Evolutionary conservation across 495 filamentous ascomycete species (phyloP).

Genomic region (Bacidia gigantensis): DNA sequence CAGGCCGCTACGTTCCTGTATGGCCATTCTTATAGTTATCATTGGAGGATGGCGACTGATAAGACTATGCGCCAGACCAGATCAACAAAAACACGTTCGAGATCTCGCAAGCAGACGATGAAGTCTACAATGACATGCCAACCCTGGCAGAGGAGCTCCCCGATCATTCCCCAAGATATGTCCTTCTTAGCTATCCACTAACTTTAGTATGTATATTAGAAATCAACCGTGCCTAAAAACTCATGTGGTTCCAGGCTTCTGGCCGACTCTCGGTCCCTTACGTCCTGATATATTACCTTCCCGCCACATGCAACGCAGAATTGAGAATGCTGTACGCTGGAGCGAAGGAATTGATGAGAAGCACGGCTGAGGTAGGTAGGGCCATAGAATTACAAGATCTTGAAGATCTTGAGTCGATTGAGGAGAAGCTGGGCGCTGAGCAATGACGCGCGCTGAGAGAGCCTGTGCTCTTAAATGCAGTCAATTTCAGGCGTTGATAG

Average conservation of each 20-base stretch:
- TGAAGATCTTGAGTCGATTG: slow-evolving; percentile 65
- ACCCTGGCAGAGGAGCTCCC: slow-evolving; percentile 79
- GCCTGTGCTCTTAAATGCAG: too few species aligned
- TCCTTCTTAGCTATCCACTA: slow-evolving; percentile 79
- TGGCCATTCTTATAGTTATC: not conserved
- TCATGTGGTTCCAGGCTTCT: slow-evolving; percentile 31
- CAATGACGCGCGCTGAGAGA: slow-evolving; percentile 6
- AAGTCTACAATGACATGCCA: slow-evolving; percentile 64
- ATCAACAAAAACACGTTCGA: slow-evolving; percentile 83
- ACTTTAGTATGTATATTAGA: slow-evolving; percentile 47
- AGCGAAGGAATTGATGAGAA: slow-evolving; percentile 88
- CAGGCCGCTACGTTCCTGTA: not conserved
- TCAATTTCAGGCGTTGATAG: too few species aligned
- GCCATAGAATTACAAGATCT: slow-evolving; percentile 65
- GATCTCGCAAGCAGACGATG: slow-evolving; percentile 62
- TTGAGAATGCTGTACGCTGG: slow-evolving; percentile 88
- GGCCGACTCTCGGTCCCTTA: slow-evolving; percentile 65
- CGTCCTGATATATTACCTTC: slow-evolving; percentile 85
- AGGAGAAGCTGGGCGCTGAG: slow-evolving; percentile 44
- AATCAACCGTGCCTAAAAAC: too few species aligned
- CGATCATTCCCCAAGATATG: slow-evolving; percentile 78
- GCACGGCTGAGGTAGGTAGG: slow-evolving; percentile 67
- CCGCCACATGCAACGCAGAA: slow-evolving; percentile 71
- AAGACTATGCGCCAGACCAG: slow-evolving; percentile 38
- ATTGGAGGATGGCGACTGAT: slow-evolving; percentile 17